Conservation (phyloP, 139 green algal genomes). For the Tetradesmus obliquus region DNA sequence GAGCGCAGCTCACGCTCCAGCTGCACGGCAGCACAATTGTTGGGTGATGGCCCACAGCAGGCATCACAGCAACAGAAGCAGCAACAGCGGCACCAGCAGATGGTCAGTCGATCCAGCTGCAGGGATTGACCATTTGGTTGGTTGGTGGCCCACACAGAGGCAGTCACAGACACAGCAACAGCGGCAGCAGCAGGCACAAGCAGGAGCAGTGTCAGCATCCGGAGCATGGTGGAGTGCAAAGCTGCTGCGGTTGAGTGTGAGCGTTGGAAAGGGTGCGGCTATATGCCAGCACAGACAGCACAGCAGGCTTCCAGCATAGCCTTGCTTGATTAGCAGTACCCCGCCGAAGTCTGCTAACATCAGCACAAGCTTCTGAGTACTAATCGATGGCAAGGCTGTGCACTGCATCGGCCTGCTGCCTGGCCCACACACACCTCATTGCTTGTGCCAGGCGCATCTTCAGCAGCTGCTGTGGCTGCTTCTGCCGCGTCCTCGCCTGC, state of each 20-base stretch:
- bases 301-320: too few relatives aligned
- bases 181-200: too few relatives aligned
- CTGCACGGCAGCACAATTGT: not conserved
- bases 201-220: not conserved
- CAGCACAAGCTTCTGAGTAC: not conserved
- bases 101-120: not conserved
- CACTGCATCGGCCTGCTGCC: too few relatives aligned
- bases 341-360: not conserved
- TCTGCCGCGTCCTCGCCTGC: not conserved
- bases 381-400: too few relatives aligned
- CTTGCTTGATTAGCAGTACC: too few relatives aligned
- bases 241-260: too few relatives aligned
- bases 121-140: too few relatives aligned
- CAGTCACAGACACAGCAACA: not conserved
- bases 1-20: not conserved
- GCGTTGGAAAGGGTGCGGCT: too few relatives aligned
- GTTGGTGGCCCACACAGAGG: too few relatives aligned
- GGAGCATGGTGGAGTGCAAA: not conserved
- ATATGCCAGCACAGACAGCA: too few relatives aligned
- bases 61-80: not conserved
- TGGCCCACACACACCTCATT: not conserved
- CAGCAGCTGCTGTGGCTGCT: not conserved
- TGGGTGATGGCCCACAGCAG: not conserved
- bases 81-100: not conserved
- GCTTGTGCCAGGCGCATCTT: not conserved